These are phyloP conservation scores for Colletotrichum tabaci DNA, from an alignment of 2,329 filamentous ascomycete species.

Conservation along the genomic window DNA sequence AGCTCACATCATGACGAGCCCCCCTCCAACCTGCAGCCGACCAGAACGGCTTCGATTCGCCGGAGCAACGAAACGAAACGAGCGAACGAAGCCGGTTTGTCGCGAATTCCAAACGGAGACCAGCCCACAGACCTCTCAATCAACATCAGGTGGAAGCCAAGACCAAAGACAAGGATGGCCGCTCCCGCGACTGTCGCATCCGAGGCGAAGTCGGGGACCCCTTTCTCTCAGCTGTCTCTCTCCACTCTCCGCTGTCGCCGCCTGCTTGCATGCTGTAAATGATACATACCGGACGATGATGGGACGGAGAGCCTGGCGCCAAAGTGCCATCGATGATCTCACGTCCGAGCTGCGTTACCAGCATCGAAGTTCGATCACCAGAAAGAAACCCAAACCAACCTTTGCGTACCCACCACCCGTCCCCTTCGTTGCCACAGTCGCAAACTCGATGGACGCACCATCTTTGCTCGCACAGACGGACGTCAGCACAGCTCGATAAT, in stretches of 20 bases:
- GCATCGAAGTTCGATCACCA: slow-evolving; percentile 5
- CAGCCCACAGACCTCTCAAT: slow-evolving; percentile 35
- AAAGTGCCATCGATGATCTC: slow-evolving; percentile 1
- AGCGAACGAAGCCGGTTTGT: slow-evolving; percentile 29
- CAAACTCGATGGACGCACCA: slow-evolving; percentile 18
- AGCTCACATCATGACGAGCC: neutral
- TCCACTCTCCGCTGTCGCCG: slow-evolving; percentile 29
- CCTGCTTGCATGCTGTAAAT: slow-evolving; percentile 6
- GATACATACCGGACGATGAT: slow-evolving; percentile 8
- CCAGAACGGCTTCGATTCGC: slow-evolving; percentile 3
- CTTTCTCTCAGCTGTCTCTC: slow-evolving; percentile 5
- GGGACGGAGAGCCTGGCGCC: slow-evolving; percentile 18
- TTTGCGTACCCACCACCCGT: neutral
- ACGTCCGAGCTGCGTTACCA: slow-evolving; percentile 21
- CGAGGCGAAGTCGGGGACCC: slow-evolving; percentile 20
- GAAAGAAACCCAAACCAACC: neutral
- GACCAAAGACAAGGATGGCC: slow-evolving; percentile 36
- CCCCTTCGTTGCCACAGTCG: slow-evolving; percentile 13
- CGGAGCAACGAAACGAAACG: slow-evolving; percentile 40
- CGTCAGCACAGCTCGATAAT: slow-evolving; percentile 14
- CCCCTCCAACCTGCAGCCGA: slow-evolving; percentile 28
- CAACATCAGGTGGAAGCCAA: slow-evolving; percentile 34
- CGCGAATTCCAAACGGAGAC: slow-evolving; percentile 30
- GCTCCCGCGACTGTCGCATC: slow-evolving; percentile 27
- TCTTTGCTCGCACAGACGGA: slow-evolving; percentile 28